Evolutionary conservation across 2,329 filamentous ascomycete genomes (phyloP).

Genomic region (Fusarium heterosporum): DNA sequence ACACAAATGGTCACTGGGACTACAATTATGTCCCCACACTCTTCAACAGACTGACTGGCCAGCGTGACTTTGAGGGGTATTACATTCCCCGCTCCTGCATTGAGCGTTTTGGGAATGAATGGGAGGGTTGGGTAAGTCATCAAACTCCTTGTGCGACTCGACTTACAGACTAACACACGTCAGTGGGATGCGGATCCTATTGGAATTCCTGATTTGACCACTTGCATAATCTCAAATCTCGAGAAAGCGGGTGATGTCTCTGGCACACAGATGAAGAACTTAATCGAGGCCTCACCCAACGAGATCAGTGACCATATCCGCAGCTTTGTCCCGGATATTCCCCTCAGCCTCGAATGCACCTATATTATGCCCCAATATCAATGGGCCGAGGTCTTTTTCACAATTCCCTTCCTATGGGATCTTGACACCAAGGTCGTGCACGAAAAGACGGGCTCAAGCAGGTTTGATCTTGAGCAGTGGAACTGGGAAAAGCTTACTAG

Average conservation of each 20-base stretch:
- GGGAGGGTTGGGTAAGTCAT: conserved; percentile 6
- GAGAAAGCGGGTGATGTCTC: background rate
- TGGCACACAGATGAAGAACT: background rate
- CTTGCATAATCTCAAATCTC: background rate
- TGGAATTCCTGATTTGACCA: conserved; percentile 4
- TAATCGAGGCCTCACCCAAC: background rate
- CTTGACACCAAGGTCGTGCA: background rate
- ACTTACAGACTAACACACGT: background rate
- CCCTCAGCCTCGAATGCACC: background rate
- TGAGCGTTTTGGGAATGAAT: background rate
- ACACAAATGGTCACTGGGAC: background rate
- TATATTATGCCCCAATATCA: conserved; percentile 1
- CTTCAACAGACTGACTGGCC: background rate
- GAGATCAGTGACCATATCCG: background rate
- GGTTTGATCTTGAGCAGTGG: background rate
- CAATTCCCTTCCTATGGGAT: conserved; percentile 10
- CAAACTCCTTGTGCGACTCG: too few species aligned
- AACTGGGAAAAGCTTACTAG: conserved; percentile 17
- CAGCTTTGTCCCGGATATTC: background rate
- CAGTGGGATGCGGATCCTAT: conserved; percentile 13
- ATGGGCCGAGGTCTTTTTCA: background rate
- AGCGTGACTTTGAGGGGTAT: background rate
- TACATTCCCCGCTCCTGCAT: background rate
- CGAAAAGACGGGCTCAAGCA: background rate
- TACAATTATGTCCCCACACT: background rate